A percentile compares a stretch with the other conserved stretches of the same genome.
phyloP scores from a whole-genome alignment of 768 basidiomycete species.

The Tephrocybe sp. region DNA sequence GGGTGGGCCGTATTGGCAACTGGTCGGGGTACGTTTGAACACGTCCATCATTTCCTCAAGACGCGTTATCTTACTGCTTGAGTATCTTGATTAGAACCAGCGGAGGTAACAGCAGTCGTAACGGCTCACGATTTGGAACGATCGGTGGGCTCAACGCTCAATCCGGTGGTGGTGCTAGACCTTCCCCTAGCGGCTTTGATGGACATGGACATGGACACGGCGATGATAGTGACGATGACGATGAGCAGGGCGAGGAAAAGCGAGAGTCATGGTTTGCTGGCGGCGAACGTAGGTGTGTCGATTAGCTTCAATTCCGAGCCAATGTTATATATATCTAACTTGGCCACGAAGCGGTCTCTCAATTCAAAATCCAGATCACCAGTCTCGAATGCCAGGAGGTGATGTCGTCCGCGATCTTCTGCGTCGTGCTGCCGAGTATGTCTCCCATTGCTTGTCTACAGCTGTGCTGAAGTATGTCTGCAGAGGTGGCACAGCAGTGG shows the following conservation, averaged over 20 bases:
- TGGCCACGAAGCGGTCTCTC: conserved; percentile 69
- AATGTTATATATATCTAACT: background rate
- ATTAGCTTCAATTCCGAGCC: background rate
- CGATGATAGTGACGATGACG: conserved; percentile 43
- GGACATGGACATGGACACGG: conserved; percentile 9
- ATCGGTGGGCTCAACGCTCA: conserved; percentile 24
- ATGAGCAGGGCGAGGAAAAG: conserved; percentile 51
- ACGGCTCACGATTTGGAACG: conserved; percentile 27
- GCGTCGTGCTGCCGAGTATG: conserved; percentile 79
- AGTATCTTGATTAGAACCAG: conserved; percentile 2
- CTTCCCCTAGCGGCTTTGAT: conserved; percentile 17
- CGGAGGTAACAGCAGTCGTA: conserved; percentile 11
- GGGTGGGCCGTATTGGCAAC: conserved; percentile 55
- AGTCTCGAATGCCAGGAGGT: conserved; percentile 48
- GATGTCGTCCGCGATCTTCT: conserved; percentile 71
- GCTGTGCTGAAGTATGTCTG: conserved; percentile 8
- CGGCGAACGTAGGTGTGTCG: conserved; percentile 82
- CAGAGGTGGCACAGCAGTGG: conserved; percentile 38
- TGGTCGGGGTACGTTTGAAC: conserved; percentile 36
- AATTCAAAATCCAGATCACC: conserved; percentile 78
- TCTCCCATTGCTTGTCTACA: conserved; percentile 4
- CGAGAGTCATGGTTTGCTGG: conserved; percentile 86
- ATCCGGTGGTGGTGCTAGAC: conserved; percentile 4
- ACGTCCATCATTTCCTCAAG: conserved; percentile 1
- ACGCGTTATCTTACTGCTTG: background rate